Evolutionary conservation across 1,139 yeast genomes (phyloP), one percentile per base, ranked within the genome.

Genomic region (Pichia sp.): DNA sequence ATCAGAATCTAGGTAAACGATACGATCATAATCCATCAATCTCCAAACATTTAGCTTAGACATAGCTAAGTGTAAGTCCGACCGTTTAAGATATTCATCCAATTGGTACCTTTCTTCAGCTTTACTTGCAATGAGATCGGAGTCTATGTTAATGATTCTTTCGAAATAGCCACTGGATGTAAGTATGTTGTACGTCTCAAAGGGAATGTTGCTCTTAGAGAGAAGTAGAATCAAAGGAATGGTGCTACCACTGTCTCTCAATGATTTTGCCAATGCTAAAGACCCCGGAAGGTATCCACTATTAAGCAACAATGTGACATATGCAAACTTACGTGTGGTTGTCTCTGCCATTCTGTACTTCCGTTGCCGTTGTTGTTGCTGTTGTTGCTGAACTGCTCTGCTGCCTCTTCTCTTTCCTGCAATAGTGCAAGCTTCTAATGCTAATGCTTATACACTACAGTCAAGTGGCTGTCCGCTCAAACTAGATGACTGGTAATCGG

Each of bases 1-100:
- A 55, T 91, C 97, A 4, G 87, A 77, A 57, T 88, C 97, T 45
- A 91, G 60, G 52, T 82, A 88, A 34, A 87, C 67, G 1, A 88
- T 63, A 44, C 68, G 72, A 14, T 72, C 73, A 56, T 67, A 87
- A 40, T 75, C 69, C 12, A 29, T 52, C 40, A 41, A 45, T 29
- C 68, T 65, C 93, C 95, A 88, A 22, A 84, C 62, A 39, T 77
- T 71, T 19, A 87, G 61, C 53, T 88, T 88, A 33, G 94, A 75
- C 50, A 77, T 70, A 1, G 95, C 78, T 40, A 68, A 66, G 27
- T 71, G 70, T 41, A 88, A 68, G 48, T 88, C 96, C 1, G 88
- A 86, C 41, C 97, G 71, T 28, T 71, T 67, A 48, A 88, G 58
- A 29, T 74, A 39, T 6, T 39, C 19, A 6, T 30, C 27, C 19